Percentiles rank a stretch among this genome's conserved stretches.
phyloP scores from a whole-genome alignment of 495 filamentous ascomycete genomes.

The Aspergillus funiculosus region DNA sequence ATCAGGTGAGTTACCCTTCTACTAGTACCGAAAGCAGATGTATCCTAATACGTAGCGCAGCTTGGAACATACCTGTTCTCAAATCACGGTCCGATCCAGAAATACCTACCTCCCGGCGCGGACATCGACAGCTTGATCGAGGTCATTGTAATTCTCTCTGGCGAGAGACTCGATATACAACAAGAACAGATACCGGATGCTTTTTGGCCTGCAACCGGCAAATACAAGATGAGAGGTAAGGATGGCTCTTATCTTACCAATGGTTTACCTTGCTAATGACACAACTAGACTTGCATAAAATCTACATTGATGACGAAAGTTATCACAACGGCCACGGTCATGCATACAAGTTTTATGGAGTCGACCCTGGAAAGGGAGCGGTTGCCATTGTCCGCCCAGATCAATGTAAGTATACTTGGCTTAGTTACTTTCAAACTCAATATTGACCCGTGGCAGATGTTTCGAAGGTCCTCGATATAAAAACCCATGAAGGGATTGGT shows the following conservation, averaged over 20 bases:
- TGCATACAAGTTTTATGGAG: constrained; percentile 55
- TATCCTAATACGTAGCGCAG: constrained; percentile 19
- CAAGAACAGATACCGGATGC: constrained; percentile 52
- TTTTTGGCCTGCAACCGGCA: constrained; percentile 55
- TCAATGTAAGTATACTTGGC: constrained; percentile 49
- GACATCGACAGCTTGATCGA: constrained; percentile 58
- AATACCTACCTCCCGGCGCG: constrained; percentile 39
- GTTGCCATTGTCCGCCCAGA: constrained; percentile 61
- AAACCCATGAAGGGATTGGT: no score
- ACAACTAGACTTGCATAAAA: constrained; percentile 51
- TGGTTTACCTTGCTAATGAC: background rate
- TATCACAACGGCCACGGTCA: constrained; percentile 61
- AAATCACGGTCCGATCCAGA: constrained; percentile 31
- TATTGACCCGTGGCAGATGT: constrained; percentile 26
- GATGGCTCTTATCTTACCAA: background rate
- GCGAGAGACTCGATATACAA: constrained; percentile 49
- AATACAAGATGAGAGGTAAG: constrained; percentile 56
- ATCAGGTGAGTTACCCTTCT: no score
- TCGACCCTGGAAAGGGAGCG: constrained; percentile 49
- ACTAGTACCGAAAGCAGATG: no score
- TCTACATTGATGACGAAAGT: constrained; percentile 62
- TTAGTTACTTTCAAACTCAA: background rate
- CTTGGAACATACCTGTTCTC: constrained; percentile 35
- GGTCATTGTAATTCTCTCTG: constrained; percentile 50
- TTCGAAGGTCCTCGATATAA: no score